phyloP scores from a whole-genome alignment of 495 filamentous ascomycete species.

The Parachaetomium inaequale region DNA sequence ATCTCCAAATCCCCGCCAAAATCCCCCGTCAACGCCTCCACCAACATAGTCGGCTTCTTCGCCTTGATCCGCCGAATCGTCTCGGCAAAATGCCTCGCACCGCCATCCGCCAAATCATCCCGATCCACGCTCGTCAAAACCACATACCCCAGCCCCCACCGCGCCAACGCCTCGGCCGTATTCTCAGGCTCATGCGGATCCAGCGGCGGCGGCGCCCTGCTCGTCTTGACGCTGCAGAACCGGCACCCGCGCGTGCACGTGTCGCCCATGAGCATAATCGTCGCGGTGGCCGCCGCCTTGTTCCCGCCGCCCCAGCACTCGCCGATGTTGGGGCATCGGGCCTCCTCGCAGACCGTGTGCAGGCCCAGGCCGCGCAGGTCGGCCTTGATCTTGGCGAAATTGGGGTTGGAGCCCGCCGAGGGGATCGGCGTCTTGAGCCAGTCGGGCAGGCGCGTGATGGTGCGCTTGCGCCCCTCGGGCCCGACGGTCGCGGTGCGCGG shows the following conservation, averaged over 20 bases:
- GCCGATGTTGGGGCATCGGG: conserved; percentile 92
- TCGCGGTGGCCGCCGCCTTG: conserved; percentile 89
- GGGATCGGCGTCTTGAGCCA: conserved; percentile 98
- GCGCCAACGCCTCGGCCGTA: conserved; percentile 84
- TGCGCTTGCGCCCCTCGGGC: conserved; percentile 73
- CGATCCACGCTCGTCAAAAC: conserved; percentile 91
- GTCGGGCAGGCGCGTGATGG: conserved; percentile 84
- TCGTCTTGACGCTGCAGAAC: conserved; percentile 96
- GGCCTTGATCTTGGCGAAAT: conserved; percentile 89
- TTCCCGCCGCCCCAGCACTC: conserved; percentile 93
- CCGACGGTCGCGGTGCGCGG: conserved; percentile 77
- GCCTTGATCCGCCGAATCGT: conserved; percentile 91
- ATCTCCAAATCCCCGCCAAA: conserved; percentile 78
- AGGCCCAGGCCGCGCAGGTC: conserved; percentile 86
- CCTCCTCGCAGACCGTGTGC: conserved; percentile 97
- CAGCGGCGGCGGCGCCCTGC: conserved; percentile 68
- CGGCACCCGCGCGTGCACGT: conserved; percentile 96
- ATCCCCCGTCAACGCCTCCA: conserved; percentile 94
- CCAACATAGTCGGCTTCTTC: conserved; percentile 78
- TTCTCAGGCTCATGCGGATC: conserved; percentile 97
- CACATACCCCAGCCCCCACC: conserved; percentile 95
- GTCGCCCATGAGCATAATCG: conserved; percentile 99
- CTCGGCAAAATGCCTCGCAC: conserved; percentile 87
- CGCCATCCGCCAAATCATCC: conserved; percentile 86
- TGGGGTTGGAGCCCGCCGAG: conserved; percentile 58